These are phyloP conservation scores for Apophysomyces elegans DNA, from an alignment of 371 early-diverging fungal genomes.

Conservation along the genomic window DNA sequence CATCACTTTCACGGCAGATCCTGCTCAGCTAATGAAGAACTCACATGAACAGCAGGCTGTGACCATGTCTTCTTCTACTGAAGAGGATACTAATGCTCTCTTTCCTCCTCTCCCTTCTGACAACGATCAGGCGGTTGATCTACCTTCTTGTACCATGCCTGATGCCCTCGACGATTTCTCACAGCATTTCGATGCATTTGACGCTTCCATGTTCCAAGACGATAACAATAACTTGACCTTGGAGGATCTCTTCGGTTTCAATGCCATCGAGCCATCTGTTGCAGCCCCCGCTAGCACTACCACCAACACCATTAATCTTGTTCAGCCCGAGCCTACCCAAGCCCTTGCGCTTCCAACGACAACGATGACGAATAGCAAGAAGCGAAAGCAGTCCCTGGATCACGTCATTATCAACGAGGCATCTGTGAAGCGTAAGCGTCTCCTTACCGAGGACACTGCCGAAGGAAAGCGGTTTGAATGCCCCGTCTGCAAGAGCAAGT, in stretches of 20 bases:
- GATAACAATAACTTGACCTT: slow-evolving; percentile 6
- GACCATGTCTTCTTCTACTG: slow-evolving; percentile 12
- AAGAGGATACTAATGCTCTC: slow-evolving; percentile 27
- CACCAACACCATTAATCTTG: not conserved
- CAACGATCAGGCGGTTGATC: not conserved
- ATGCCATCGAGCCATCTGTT: not conserved
- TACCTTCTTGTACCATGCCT: slow-evolving; percentile 5
- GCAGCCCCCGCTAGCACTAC: no score
- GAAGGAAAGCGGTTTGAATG: slow-evolving; percentile 47
- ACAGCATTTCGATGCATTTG: slow-evolving; percentile 3
- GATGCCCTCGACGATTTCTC: not conserved
- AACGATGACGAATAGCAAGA: not conserved
- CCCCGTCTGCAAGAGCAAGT: slow-evolving; percentile 57
- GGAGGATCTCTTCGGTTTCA: slow-evolving; percentile 7
- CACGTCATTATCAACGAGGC: not conserved
- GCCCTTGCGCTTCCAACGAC: not conserved
- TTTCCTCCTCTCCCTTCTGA: slow-evolving; percentile 44
- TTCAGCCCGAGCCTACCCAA: not conserved
- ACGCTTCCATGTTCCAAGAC: not conserved
- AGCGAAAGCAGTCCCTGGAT: not conserved
- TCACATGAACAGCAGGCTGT: not conserved
- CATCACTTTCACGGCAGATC: slow-evolving; percentile 21
- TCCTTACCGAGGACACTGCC: slow-evolving; percentile 1
- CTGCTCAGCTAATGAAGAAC: slow-evolving; percentile 20
- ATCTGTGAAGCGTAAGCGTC: slow-evolving; percentile 14